These are phyloP conservation scores for Metschnikowia peoriensis DNA, from an alignment of 805 yeast genomes.

Conservation along the genomic window DNA sequence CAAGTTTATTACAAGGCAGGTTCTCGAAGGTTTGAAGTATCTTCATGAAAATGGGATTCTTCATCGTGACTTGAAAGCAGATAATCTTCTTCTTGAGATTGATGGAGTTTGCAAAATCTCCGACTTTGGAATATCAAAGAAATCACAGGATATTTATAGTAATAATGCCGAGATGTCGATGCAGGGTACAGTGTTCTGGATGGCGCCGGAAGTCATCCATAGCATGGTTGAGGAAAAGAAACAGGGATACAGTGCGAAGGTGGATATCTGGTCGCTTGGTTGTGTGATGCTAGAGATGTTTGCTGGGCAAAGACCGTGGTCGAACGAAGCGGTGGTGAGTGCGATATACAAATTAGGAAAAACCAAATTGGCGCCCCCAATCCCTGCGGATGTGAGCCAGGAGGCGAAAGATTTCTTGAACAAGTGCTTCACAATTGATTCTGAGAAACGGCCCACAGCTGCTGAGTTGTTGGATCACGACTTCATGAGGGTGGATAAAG, in stretches of 20 bases:
- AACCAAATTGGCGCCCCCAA: slow-evolving; percentile 89
- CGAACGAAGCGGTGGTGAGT: slow-evolving; percentile 89
- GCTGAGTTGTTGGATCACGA: slow-evolving; percentile 53
- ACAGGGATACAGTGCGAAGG: slow-evolving; percentile 95
- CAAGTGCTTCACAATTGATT: slow-evolving; percentile 70
- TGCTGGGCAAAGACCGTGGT: slow-evolving; percentile 98
- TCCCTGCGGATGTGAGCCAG: slow-evolving; percentile 81
- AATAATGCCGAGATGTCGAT: slow-evolving; percentile 94
- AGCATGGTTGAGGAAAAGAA: slow-evolving; percentile 68
- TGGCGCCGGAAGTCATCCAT: slow-evolving; percentile 99
- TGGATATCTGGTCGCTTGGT: slow-evolving; percentile 97
- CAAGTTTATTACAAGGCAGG: slow-evolving; percentile 71
- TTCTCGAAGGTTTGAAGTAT: slow-evolving; percentile 81
- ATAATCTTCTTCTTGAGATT: slow-evolving; percentile 79
- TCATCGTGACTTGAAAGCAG: slow-evolving; percentile 94
- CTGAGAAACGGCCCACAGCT: slow-evolving; percentile 89
- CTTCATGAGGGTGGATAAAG: slow-evolving; percentile 42
- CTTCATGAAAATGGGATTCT: slow-evolving; percentile 83
- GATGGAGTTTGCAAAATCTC: slow-evolving; percentile 95
- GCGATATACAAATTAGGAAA: slow-evolving; percentile 90
- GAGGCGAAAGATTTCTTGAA: slow-evolving; percentile 72
- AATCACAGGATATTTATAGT: slow-evolving; percentile 70
- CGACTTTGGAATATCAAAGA: slow-evolving; percentile 94
- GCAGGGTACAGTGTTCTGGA: slow-evolving; percentile 99
- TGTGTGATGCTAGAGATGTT: slow-evolving; percentile 97